Base-by-base conservation (phyloP, 2,329 filamentous ascomycete species). In the Monilinia polystroma region DNA sequence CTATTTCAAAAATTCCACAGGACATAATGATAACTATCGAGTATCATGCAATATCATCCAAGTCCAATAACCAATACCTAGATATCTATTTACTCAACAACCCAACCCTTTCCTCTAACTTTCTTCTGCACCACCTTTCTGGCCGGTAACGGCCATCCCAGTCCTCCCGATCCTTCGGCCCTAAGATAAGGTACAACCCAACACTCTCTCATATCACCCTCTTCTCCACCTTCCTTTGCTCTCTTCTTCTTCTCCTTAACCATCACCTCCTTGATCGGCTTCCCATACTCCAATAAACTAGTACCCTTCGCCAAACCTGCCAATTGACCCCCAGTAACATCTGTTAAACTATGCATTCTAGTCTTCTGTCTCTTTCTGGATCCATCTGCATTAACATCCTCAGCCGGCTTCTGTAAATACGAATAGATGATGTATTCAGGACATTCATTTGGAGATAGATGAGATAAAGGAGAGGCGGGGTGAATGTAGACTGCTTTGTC, bases 391-490 rank as follows among this genome's bases (percentile, higher is more conserved):
- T 64, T 80, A 0, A 82, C 77, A 0, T 84, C 81, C 3, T 87
- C 81, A 10, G 64, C 35, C 7, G 64, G 52, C 66, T 88, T 87
- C 76, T 97, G 93, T 4, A 99, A 86, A 74, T 94, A 89, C 18
- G 88, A 88, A 80, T 97, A 99, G 23, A 97, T 83, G 67, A 98
- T 84, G 75, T 94, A 98, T 68, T 91, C 86, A 0, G 95, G 95
- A 72, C 95, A 91, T 78, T 94, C 90, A 66, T 85, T 85, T 0
- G 84, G 79, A 70, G 86, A 85, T 69, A 89, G 76, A 77, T 90
- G 84, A 51, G 94, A 87, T 11, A 99, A 84, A 3, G 92, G 83
- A 1, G 93, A 97, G 0, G 90, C 86, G 0, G 95, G 93, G 76
- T 98, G 95, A 55, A 98, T 86, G 76, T 91, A 98, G 2, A 97